Base-by-base conservation (phyloP, 78 protist genomes). In the Dictyostelium purpureum region DNA sequence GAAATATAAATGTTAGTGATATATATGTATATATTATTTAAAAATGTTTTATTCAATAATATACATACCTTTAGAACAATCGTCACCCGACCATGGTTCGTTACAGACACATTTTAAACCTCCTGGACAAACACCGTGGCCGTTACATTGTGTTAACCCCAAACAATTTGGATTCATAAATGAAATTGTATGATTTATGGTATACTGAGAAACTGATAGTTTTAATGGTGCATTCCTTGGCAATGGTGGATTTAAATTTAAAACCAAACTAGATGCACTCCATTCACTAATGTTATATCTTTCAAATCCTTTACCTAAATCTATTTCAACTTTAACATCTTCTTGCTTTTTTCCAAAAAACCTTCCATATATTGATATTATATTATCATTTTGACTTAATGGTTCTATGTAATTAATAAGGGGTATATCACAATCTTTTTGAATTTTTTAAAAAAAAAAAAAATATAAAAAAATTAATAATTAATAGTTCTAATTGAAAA, bases 71-170 rank as follows among this genome's bases (percentile, higher is more conserved):
- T n/a, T n/a, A n/a, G 75, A 66, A 38, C 75, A 66, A 38, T 66
- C 75, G 14, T 37, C 18, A 38, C 75, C 75, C 3, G 47, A 37
- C 75, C 75, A 66, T 37, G 52, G 52, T 66, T 66, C 75, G 21
- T 66, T 66, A 66, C 75, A 66, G 21, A 66, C 1, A 37, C 42
- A 66, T 19, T 38, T 14, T 10, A 21, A 28, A 11, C 21, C 21
- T 28, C 5, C 5, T 2, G 24, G 24, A 12, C 69, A 59, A 11
- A 59, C 18, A 5, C 69, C 69, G 28, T 59, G 69, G 0, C 69
- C 69, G 28, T 59, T 59, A 14, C 69, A 59, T 6, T 28, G 40
- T 28, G 24, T 38, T 14, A 31, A 28, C 3, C 69, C 69, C 14
- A 59, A 59, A 59, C 69, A 59, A 26, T 10, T 28, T 31, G 26